Evolutionary conservation across 2,329 filamentous ascomycete genomes (phyloP).

Genomic region (Didymella pomorum): DNA sequence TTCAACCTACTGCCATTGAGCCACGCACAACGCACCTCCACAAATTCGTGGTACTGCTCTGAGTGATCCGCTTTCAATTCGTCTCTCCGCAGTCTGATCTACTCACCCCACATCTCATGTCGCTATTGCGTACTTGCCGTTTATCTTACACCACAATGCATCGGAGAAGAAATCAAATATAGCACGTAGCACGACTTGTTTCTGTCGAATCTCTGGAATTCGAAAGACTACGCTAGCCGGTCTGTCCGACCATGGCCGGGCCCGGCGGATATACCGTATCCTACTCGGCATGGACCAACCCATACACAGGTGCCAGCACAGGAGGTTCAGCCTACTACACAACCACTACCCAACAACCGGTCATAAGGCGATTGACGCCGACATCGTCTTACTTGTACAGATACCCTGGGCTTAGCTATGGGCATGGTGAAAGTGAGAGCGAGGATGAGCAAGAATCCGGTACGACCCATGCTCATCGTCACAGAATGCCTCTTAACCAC

Average conservation of each 20-base stretch:
- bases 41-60: slow-evolving; percentile 37
- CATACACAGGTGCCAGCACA: slow-evolving; percentile 33
- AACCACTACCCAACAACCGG: slow-evolving; percentile 25
- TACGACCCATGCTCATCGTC: neutral
- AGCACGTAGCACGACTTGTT: slow-evolving; percentile 43
- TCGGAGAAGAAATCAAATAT: slow-evolving; percentile 37
- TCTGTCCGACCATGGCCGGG: slow-evolving; percentile 41
- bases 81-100: slow-evolving; percentile 45
- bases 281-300: slow-evolving; percentile 45
- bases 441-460: slow-evolving; percentile 26
- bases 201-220: slow-evolving; percentile 34
- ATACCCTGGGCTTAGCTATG: slow-evolving; percentile 2
- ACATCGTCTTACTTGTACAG: slow-evolving; percentile 27
- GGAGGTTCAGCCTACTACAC: slow-evolving; percentile 19
- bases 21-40: slow-evolving; percentile 41
- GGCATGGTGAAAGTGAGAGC: slow-evolving; percentile 24
- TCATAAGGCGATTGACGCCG: slow-evolving; percentile 37
- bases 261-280: slow-evolving; percentile 37
- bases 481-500: neutral
- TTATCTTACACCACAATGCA: slow-evolving; percentile 45
- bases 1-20: slow-evolving; percentile 36
- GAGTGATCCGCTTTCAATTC: slow-evolving; percentile 42
- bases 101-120: slow-evolving; percentile 48
- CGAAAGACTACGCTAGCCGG: slow-evolving; percentile 28
- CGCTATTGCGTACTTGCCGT: slow-evolving; percentile 41